Evolutionary conservation across 768 basidiomycete genomes (phyloP).

Genomic region (Macrolepiota fuliginosa): DNA sequence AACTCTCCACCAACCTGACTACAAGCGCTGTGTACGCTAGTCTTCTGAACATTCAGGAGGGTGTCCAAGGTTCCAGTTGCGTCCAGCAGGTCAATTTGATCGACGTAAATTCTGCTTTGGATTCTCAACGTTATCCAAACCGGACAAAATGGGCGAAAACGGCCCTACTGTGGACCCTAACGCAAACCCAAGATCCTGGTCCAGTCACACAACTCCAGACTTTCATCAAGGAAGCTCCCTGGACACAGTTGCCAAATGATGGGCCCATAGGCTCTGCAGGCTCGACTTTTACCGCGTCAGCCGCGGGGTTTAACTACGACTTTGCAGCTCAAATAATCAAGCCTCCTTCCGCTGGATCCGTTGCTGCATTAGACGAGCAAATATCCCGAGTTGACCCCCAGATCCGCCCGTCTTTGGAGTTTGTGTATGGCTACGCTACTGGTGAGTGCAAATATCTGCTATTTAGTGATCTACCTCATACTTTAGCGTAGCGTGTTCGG

Average conservation of each 20-base stretch:
- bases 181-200: slow-evolving; percentile 45
- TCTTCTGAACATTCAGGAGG: slow-evolving; percentile 50
- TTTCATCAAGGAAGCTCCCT: slow-evolving; percentile 49
- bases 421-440: slow-evolving; percentile 58
- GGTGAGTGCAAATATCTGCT: slow-evolving; percentile 36
- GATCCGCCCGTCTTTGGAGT: slow-evolving; percentile 43
- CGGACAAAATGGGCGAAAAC: slow-evolving; percentile 57
- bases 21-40: slow-evolving; percentile 39
- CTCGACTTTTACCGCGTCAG: slow-evolving; percentile 36
- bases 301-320: slow-evolving; percentile 55
- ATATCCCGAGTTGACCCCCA: slow-evolving; percentile 36
- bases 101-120: slow-evolving; percentile 48
- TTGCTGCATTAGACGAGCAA: slow-evolving; percentile 38
- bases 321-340: slow-evolving; percentile 55
- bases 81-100: slow-evolving; percentile 51
- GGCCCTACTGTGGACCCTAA: slow-evolving; percentile 58
- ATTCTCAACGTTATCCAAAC: slow-evolving; percentile 38
- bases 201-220: slow-evolving; percentile 37
- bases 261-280: slow-evolving; percentile 34
- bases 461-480: not conserved
- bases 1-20: slow-evolving; percentile 47
- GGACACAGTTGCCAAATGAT: slow-evolving; percentile 40
- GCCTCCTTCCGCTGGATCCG: slow-evolving; percentile 43
- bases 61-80: slow-evolving; percentile 42
- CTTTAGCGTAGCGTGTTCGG: slow-evolving; percentile 49